Percentiles rank a stretch among this genome's conserved stretches.
Evolutionary conservation across 2,329 filamentous ascomycete genomes (phyloP).

Genomic region (Pyrenochaeta sp.): DNA sequence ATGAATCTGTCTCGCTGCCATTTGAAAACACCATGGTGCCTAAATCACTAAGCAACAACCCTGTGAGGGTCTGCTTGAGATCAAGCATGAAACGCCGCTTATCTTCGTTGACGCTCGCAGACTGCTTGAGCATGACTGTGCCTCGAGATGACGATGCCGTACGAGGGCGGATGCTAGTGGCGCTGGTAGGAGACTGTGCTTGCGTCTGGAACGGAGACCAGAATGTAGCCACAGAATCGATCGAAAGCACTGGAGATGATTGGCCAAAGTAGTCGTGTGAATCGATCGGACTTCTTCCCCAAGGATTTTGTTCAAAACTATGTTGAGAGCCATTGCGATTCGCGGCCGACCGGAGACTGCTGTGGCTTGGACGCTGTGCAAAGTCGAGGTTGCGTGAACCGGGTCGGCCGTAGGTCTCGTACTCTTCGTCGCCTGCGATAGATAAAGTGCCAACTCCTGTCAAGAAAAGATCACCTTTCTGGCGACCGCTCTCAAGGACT

Average conservation of each 20-base stretch:
- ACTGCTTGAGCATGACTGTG: conserved; percentile 67
- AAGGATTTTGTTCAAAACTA: conserved; percentile 73
- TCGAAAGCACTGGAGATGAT: conserved; percentile 72
- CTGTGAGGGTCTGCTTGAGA: conserved; percentile 79
- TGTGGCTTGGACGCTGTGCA: conserved; percentile 60
- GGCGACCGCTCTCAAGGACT: conserved; percentile 60
- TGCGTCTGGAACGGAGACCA: conserved; percentile 86
- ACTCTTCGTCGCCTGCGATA: conserved; percentile 57
- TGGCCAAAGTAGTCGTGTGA: conserved; percentile 74
- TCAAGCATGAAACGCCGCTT: conserved; percentile 81
- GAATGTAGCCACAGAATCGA: conserved; percentile 80
- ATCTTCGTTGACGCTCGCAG: conserved; percentile 66
- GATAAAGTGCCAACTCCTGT: conserved; percentile 57
- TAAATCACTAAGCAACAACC: conserved; percentile 86
- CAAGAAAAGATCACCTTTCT: conserved; percentile 58
- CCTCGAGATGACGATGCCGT: conserved; percentile 73
- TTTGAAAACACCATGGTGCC: conserved; percentile 84
- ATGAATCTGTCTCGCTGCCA: conserved; percentile 91
- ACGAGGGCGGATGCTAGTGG: conserved; percentile 68
- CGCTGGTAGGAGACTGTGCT: conserved; percentile 68
- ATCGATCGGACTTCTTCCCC: conserved; percentile 70
- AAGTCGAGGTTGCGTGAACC: conserved; percentile 54
- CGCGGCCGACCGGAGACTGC: conserved; percentile 66
- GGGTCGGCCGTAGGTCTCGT: conserved; percentile 48
- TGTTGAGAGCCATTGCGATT: conserved; percentile 72